These are phyloP conservation scores for Nakazawaea peltata DNA, from an alignment of 805 yeast species.

Conservation along the genomic window DNA sequence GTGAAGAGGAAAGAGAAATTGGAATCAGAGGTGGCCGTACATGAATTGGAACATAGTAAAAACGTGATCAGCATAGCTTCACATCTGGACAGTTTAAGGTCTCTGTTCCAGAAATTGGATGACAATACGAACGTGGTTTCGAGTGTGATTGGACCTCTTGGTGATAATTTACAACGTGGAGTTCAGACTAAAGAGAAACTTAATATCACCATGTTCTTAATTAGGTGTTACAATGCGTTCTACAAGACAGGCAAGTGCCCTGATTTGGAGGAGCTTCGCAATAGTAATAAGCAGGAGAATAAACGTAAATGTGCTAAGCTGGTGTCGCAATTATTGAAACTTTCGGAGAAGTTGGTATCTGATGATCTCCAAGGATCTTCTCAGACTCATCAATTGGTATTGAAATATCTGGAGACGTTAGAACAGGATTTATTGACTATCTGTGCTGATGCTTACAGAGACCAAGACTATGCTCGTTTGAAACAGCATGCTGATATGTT, in stretches of 20 bases:
- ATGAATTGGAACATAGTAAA: conserved; percentile 59
- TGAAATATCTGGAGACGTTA: conserved; percentile 67
- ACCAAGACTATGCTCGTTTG: conserved; percentile 62
- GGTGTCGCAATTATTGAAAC: conserved; percentile 52
- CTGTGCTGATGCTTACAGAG: conserved; percentile 68
- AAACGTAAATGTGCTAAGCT: conserved; percentile 61
- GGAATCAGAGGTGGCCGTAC: conserved; percentile 47
- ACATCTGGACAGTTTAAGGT: conserved; percentile 26
- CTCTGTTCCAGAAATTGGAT: conserved; percentile 30
- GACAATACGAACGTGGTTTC: conserved; percentile 47
- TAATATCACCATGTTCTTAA: conserved; percentile 59
- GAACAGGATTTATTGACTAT: conserved; percentile 62
- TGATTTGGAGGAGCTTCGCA: conserved; percentile 46
- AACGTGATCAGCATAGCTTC: conserved; percentile 51
- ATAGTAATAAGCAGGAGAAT: conserved; percentile 37
- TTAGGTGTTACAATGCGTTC: conserved; percentile 72
- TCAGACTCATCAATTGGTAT: conserved; percentile 37
- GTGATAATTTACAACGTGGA: conserved; percentile 57
- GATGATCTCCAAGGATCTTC: conserved; percentile 37
- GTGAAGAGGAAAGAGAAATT: conserved; percentile 38
- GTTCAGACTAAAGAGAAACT: conserved; percentile 71
- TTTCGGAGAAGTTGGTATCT: conserved; percentile 58
- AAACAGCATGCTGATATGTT: conserved; percentile 68
- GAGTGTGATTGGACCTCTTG: conserved; percentile 57
- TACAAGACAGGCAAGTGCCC: conserved; percentile 45